Percentiles rank a stretch among this genome's conserved stretches.
These are phyloP conservation scores for Acanthamoeba healyi DNA, from an alignment of 208 protist genomes.

Conservation along the genomic window DNA sequence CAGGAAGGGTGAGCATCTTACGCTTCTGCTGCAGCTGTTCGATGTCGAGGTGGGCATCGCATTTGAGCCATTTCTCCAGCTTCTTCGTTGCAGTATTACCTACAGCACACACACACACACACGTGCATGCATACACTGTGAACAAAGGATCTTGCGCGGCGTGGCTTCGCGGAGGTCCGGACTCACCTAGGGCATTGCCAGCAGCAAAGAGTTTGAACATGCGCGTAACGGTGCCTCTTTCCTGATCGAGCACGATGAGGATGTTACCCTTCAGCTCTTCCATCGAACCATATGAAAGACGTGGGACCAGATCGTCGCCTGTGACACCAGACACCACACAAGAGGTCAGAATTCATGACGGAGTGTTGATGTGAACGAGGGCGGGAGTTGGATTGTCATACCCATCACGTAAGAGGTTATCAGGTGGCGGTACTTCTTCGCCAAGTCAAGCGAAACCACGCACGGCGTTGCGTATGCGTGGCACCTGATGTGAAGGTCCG, in stretches of 20 bases:
- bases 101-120: background rate
- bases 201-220: conserved; percentile 78
- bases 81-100: conserved; percentile 37
- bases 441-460: conserved; percentile 36
- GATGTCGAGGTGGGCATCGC: background rate
- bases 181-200: conserved; percentile 36
- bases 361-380: background rate
- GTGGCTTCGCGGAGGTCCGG: no score
- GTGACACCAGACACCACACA: background rate
- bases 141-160: no score
- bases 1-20: background rate
- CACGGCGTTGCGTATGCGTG: conserved; percentile 64
- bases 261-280: conserved; percentile 76
- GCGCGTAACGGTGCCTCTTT: conserved; percentile 65
- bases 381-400: background rate
- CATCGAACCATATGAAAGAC: conserved; percentile 69
- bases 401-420: conserved; percentile 69
- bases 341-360: background rate
- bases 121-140: background rate
- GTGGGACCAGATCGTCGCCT: conserved; percentile 58
- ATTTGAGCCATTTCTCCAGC: conserved; percentile 56
- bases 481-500: conserved; percentile 61
- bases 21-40: conserved; percentile 36
- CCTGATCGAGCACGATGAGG: conserved; percentile 66
- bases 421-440: conserved; percentile 50